Evolutionary conservation across 2,329 filamentous ascomycete genomes (phyloP).

Genomic region (Fusarium udum): DNA sequence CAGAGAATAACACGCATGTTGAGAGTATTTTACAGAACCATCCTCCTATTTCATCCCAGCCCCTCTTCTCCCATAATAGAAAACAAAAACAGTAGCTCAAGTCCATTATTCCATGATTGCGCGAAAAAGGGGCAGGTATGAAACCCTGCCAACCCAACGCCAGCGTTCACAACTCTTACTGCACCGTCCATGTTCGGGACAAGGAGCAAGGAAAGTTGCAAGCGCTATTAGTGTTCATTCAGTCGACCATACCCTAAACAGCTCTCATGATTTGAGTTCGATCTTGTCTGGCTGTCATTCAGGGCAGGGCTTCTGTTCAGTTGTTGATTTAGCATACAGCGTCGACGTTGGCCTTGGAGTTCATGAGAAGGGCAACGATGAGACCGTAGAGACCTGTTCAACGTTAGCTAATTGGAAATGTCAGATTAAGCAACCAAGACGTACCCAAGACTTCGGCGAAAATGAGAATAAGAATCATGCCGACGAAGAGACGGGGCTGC

Average conservation of each 20-base stretch:
- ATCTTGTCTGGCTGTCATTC: slow-evolving; percentile 50
- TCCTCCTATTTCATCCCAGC: slow-evolving; percentile 35
- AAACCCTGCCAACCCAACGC: slow-evolving; percentile 37
- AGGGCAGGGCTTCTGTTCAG: slow-evolving; percentile 7
- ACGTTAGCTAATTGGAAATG: slow-evolving; percentile 35
- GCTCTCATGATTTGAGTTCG: slow-evolving; percentile 44
- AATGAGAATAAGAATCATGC: slow-evolving; percentile 99
- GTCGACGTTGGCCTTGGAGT: slow-evolving; percentile 83
- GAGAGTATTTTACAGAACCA: slow-evolving; percentile 62
- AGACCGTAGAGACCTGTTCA: slow-evolving; percentile 91
- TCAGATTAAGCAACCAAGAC: slow-evolving; percentile 46
- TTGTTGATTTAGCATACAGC: slow-evolving; percentile 58
- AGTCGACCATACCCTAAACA: slow-evolving; percentile 34
- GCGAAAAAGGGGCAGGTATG: slow-evolving; percentile 28
- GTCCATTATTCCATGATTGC: slow-evolving; percentile 41
- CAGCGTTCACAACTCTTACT: slow-evolving; percentile 36
- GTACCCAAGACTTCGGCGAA: slow-evolving; percentile 97
- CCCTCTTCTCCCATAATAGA: slow-evolving; percentile 35
- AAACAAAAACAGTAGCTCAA: slow-evolving; percentile 32
- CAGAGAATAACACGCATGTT: slow-evolving; percentile 54
- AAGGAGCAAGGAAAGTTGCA: slow-evolving; percentile 34
- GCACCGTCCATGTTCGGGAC: slow-evolving; percentile 13
- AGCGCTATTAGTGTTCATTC: slow-evolving; percentile 37
- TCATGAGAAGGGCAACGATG: slow-evolving; percentile 99
- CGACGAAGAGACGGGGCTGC: slow-evolving; percentile 88